phyloP scores from a whole-genome alignment of 495 filamentous ascomycete genomes.

The Amorphotheca resinae region DNA sequence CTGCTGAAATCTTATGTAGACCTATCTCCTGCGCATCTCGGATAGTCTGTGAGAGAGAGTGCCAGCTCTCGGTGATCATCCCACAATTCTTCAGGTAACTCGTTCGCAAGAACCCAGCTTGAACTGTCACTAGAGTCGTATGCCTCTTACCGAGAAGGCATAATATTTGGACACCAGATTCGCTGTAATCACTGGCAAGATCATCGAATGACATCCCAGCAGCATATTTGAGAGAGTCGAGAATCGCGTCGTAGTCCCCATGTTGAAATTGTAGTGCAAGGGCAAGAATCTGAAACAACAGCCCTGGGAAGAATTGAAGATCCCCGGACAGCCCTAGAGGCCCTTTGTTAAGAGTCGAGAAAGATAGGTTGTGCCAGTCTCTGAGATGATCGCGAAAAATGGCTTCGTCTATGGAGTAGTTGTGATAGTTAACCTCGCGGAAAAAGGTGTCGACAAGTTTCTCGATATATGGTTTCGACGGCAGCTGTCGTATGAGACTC shows the following conservation, averaged over 20 bases:
- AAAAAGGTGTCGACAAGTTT: conserved; percentile 44
- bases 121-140: conserved; percentile 40
- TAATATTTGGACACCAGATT: conserved; percentile 39
- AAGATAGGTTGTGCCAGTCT: conserved; percentile 38
- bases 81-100: conserved; percentile 36
- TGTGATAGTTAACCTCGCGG: conserved; percentile 45
- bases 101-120: conserved; percentile 41
- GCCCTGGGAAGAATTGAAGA: conserved; percentile 39
- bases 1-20: conserved; percentile 37
- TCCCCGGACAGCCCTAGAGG: conserved; percentile 30
- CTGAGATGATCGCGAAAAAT: conserved; percentile 36
- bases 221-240: conserved; percentile 43
- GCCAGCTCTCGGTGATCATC: conserved; percentile 44
- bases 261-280: conserved; percentile 42
- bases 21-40: conserved; percentile 53
- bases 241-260: conserved; percentile 30
- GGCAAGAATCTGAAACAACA: conserved; percentile 45
- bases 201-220: conserved; percentile 47
- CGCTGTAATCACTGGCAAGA: conserved; percentile 45
- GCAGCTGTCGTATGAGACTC: conserved; percentile 38
- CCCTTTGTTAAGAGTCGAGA: conserved; percentile 30
- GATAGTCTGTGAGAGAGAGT: conserved; percentile 43
- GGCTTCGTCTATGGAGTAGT: conserved; percentile 40
- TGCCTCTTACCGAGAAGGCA: conserved; percentile 41
- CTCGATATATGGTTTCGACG: conserved; percentile 37